phyloP scores from a whole-genome alignment of 345 rosid genomes.

The Citrus glauca region DNA sequence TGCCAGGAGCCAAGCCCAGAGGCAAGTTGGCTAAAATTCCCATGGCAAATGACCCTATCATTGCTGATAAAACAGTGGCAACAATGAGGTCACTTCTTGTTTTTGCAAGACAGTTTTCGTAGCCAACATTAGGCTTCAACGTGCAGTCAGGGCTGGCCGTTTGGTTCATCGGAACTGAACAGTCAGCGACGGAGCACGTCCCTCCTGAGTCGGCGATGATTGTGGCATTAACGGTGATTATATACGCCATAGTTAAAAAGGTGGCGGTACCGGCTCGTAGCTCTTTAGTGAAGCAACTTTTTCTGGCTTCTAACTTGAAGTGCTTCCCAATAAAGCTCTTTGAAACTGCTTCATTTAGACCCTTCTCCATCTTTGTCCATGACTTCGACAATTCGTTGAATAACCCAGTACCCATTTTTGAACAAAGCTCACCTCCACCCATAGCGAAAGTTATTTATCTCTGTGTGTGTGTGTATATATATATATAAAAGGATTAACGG shows the following conservation, averaged over 20 bases:
- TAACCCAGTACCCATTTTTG: constrained; percentile 19
- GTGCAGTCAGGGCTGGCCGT: constrained; percentile 47
- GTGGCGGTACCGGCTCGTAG: constrained; percentile 87
- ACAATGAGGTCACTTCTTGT: constrained; percentile 75
- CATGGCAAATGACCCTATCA: constrained; percentile 79
- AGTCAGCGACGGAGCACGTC: constrained; percentile 58
- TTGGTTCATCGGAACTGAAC: constrained; percentile 42
- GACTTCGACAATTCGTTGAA: constrained; percentile 21
- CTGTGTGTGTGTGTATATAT: too few relatives aligned
- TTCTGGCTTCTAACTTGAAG: constrained; percentile 71
- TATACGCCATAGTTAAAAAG: constrained; percentile 94
- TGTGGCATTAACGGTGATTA: constrained; percentile 84
- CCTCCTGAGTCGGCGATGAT: constrained; percentile 80
- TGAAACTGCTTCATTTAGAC: constrained; percentile 56
- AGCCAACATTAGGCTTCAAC: constrained; percentile 51
- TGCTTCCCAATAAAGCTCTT: constrained; percentile 50
- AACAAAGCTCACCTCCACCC: constrained; percentile 18
- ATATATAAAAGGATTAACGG: background rate
- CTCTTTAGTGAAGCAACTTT: constrained; percentile 66
- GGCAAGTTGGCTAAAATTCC: constrained; percentile 81
- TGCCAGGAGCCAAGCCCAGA: constrained; percentile 78
- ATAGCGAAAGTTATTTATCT: background rate
- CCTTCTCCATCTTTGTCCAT: constrained; percentile 49
- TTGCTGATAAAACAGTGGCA: constrained; percentile 66
- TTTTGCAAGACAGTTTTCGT: constrained; percentile 53